These are phyloP conservation scores for Candida mesenterica DNA, from an alignment of 1,139 yeast species.

Conservation along the genomic window DNA sequence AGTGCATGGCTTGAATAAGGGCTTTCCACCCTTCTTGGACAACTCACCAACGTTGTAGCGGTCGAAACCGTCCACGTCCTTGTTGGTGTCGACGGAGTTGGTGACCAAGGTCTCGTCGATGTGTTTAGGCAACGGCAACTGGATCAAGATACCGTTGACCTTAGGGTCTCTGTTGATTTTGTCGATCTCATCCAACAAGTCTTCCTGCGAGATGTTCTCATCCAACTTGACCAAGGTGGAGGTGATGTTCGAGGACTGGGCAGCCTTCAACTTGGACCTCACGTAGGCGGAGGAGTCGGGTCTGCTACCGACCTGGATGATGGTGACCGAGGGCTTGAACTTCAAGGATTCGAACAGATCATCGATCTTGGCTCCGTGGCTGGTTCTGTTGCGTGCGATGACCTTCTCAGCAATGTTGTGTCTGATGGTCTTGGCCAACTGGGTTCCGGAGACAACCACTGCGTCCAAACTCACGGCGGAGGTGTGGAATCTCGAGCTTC, in stretches of 20 bases:
- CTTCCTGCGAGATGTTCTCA: conserved; percentile 54
- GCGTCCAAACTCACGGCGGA: conserved; percentile 26
- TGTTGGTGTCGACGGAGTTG: conserved; percentile 62
- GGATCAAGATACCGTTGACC: conserved; percentile 70
- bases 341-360: conserved; percentile 30
- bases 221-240: conserved; percentile 59
- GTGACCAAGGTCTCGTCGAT: conserved; percentile 67
- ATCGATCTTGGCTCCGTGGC: conserved; percentile 16
- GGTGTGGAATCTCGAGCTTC: conserved; percentile 11
- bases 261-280: conserved; percentile 71
- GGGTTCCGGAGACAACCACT: conserved; percentile 44
- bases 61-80: conserved; percentile 81
- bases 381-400: conserved; percentile 32
- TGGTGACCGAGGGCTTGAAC: conserved; percentile 64
- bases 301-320: conserved; percentile 72
- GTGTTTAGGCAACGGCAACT: conserved; percentile 71
- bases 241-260: conserved; percentile 61
- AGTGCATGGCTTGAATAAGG: conserved; percentile 73
- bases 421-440: conserved; percentile 41
- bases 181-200: conserved; percentile 53
- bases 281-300: conserved; percentile 81
- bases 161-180: conserved; percentile 59
- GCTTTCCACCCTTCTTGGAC: conserved; percentile 69
- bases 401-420: conserved; percentile 41
- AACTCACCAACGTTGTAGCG: conserved; percentile 75